Conservation (phyloP, 2,329 filamentous ascomycete genomes). For the Calonectria montana region DNA sequence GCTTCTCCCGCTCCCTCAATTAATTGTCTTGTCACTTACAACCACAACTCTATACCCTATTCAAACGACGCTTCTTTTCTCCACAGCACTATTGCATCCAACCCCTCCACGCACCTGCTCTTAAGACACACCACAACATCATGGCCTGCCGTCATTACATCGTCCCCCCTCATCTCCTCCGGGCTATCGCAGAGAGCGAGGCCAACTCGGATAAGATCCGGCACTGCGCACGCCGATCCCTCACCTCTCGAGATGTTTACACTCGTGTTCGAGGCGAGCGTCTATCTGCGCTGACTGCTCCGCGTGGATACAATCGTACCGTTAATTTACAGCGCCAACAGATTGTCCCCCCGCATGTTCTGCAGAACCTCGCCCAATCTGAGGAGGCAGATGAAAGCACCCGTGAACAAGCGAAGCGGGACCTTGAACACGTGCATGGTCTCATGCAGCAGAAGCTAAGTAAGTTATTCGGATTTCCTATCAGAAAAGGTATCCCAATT, state of each 20-base stretch:
- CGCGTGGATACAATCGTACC: constrained; percentile 38
- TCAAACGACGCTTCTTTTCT: background rate
- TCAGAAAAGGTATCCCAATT: too few species aligned
- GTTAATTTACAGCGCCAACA: constrained; percentile 36
- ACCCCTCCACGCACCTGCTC: background rate
- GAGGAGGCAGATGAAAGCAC: constrained; percentile 53
- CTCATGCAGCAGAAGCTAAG: constrained; percentile 37
- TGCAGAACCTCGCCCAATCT: constrained; percentile 52
- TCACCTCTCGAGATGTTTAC: constrained; percentile 49
- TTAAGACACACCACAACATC: background rate
- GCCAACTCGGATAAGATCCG: constrained; percentile 51
- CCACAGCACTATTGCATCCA: background rate
- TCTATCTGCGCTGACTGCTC: constrained; percentile 48
- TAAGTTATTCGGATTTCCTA: too few species aligned
- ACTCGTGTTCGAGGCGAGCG: constrained; percentile 48
- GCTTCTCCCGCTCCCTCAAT: background rate
- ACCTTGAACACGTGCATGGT: constrained; percentile 52
- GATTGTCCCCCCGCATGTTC: constrained; percentile 54
- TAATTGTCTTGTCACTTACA: background rate
- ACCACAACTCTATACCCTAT: background rate
- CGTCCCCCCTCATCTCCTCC: constrained; percentile 60
- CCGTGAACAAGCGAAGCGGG: constrained; percentile 50
- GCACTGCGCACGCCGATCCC: constrained; percentile 49
- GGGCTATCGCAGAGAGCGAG: constrained; percentile 54
- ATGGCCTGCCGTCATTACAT: constrained; percentile 51